phyloP scores from a whole-genome alignment of 2,329 filamentous ascomycete species.

The Tolypocladium capitatum region DNA sequence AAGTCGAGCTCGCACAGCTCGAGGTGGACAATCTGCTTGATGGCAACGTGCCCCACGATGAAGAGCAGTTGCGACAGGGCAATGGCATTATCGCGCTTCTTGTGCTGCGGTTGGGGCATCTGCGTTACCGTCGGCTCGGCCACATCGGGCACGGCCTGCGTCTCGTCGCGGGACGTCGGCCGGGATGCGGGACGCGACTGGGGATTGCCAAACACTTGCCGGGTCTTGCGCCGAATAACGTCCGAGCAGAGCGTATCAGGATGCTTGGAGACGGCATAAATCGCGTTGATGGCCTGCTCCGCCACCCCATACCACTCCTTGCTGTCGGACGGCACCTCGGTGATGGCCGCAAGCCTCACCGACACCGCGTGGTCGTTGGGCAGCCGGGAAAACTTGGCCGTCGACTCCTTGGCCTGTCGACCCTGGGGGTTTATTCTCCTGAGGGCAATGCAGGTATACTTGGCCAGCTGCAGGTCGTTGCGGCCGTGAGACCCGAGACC shows the following conservation, averaged over 20 bases:
- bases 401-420: constrained; percentile 62
- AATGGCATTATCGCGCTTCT: constrained; percentile 53
- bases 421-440: constrained; percentile 79
- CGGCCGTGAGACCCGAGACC: constrained; percentile 72
- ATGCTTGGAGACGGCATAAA: constrained; percentile 87
- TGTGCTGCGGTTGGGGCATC: constrained; percentile 18
- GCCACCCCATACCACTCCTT: constrained; percentile 95
- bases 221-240: constrained; percentile 76
- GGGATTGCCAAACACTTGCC: constrained; percentile 52
- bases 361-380: constrained; percentile 88
- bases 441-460: constrained; percentile 89
- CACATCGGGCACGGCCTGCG: constrained; percentile 17
- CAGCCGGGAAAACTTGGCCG: constrained; percentile 59
- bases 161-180: constrained; percentile 26
- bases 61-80: constrained; percentile 84
- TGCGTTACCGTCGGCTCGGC: constrained; percentile 20
- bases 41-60: constrained; percentile 88
- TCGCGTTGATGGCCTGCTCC: constrained; percentile 90
- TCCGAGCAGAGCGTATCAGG: constrained; percentile 89
- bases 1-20: constrained; percentile 97
- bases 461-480: constrained; percentile 74
- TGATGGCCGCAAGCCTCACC: constrained; percentile 65
- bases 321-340: constrained; percentile 73
- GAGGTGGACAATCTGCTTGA: constrained; percentile 97
- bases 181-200: constrained; percentile 29